Conservation (phyloP, 75 land plant species). For the Cupressus sempervirens region DNA sequence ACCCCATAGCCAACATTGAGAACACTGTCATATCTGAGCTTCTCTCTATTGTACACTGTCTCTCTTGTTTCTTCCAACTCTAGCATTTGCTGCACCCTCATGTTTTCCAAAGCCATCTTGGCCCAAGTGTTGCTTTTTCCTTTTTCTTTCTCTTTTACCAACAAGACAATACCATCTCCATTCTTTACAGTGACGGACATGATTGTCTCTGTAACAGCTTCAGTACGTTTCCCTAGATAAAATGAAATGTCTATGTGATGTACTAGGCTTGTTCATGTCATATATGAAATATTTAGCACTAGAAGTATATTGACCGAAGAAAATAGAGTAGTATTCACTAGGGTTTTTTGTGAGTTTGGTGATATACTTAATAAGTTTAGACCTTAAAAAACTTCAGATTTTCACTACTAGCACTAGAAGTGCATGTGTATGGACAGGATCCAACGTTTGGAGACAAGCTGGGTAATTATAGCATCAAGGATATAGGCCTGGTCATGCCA, state of each 20-base stretch:
- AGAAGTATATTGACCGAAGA: neutral
- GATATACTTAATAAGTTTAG: neutral
- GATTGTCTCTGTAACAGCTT: neutral
- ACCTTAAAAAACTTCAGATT: too few relatives aligned
- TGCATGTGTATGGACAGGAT: too few relatives aligned
- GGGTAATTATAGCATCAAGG: too few relatives aligned
- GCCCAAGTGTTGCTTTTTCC: neutral
- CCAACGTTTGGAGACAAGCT: too few relatives aligned
- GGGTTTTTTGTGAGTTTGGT: neutral
- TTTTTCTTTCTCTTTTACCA: neutral
- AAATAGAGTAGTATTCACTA: neutral
- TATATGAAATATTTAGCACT: neutral
- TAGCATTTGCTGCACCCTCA: neutral
- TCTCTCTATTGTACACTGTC: neutral
- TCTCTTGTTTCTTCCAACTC: constrained; percentile 4
- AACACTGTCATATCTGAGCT: neutral
- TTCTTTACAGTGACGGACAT: neutral
- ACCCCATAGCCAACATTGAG: constrained; percentile 2
- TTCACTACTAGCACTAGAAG: too few relatives aligned
- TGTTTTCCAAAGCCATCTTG: neutral
- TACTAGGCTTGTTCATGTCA: neutral
- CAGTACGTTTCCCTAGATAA: neutral
- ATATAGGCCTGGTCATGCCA: too few relatives aligned
- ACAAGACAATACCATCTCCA: neutral
- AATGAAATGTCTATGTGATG: too few relatives aligned